Base-by-base conservation (phyloP, 305 asterid species). In the Rubia balearica region DNA sequence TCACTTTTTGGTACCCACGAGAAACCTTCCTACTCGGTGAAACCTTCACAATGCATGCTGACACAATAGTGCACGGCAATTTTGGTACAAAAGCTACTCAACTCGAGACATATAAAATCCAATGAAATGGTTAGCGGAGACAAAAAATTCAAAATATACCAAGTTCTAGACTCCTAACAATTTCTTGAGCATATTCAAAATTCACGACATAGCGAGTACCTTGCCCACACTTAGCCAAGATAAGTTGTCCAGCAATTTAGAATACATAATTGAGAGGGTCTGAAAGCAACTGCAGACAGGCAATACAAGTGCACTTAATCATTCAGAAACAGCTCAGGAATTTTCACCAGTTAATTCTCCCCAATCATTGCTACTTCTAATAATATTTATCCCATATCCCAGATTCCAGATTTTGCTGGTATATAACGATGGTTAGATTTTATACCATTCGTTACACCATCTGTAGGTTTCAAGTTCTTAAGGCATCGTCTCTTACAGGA, bases 361-460 rank as follows among this genome's bases (percentile, higher is more conserved):
- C 90, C 88, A 84, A 14, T 88, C 84, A 46, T 90, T 88, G 77
- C 89, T 84, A 81, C 91, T 71, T 78, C 91, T 76, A 55, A 86
- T 70, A 65, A 27, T 80, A 82, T 71, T 82, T 86, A 77, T 83
- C 36, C 87, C 85, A 77, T 77, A 81, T 62, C 84, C 83, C 66
- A 78, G 75, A 75, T 85, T 86, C 76, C 30, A 27, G 30, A 27
- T 27, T 27, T 27, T 27, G 30, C 30, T 27, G 30, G 30, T 0
- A 27, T 27, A 27, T 27, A 68, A 53, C 43, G 63, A 55, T 7
- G 7, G 49, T 62, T 67, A 65, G 73, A 9, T 11, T 68, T 27
- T 49, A 17, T 4, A 9, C 30, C 30, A 27, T 27, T 27, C 30
- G 30, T 27, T 27, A 27, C 30, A 27, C 30, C 30, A 27, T 27